Conservation (phyloP, 306 rosid species). For the Vicia faba region DNA sequence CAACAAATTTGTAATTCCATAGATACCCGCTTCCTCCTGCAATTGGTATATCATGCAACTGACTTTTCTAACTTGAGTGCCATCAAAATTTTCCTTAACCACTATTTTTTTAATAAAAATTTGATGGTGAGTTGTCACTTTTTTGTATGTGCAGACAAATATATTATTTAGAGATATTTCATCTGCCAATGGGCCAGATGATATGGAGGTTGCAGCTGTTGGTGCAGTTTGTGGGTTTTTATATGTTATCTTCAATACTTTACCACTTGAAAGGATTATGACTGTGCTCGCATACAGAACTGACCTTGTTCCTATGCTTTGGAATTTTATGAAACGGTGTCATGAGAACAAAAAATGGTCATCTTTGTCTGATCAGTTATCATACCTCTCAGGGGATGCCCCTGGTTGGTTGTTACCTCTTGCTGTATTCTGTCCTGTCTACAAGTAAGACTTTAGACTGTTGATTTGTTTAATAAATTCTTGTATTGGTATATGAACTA, state of each 20-base stretch:
- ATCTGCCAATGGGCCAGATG: constrained; percentile 56
- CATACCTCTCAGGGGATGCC: constrained; percentile 81
- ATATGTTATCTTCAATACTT: constrained; percentile 74
- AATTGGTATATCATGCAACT: constrained; percentile 58
- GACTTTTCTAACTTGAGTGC: constrained; percentile 5
- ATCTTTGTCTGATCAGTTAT: constrained; percentile 68
- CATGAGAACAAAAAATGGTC: constrained; percentile 86
- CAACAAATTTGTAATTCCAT: constrained; percentile 78
- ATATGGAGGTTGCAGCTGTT: constrained; percentile 81
- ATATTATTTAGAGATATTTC: constrained; percentile 79
- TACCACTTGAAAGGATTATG: constrained; percentile 88
- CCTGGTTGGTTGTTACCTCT: constrained; percentile 97
- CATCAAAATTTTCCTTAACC: constrained; percentile 16
- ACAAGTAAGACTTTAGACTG: constrained; percentile 65
- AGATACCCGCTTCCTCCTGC: constrained; percentile 83
- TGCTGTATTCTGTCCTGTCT: constrained; percentile 95
- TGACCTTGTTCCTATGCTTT: constrained; percentile 88
- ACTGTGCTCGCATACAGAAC: constrained; percentile 94
- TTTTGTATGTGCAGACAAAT: constrained; percentile 60
- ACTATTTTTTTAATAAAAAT: neutral
- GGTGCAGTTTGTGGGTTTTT: constrained; percentile 92
- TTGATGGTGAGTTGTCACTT: constrained; percentile 33
- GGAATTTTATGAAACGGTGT: constrained; percentile 93
- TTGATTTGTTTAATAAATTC: constrained; percentile 22
- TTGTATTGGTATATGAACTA: constrained; percentile 22